Conservation (phyloP, 2,329 filamentous ascomycete species). For the Alternaria metachromatica region DNA sequence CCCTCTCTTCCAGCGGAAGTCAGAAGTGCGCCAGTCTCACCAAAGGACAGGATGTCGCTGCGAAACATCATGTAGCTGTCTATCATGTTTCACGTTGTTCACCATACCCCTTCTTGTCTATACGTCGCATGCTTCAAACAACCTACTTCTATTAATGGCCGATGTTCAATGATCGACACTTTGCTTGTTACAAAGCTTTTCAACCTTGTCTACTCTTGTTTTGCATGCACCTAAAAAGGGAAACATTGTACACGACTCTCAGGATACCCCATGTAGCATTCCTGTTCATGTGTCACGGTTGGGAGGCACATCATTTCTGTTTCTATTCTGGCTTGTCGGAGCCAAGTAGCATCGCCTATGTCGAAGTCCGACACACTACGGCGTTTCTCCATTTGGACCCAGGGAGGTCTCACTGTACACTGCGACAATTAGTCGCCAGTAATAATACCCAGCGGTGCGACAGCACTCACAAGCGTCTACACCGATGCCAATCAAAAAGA, state of each 20-base stretch:
- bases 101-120: constrained; percentile 32
- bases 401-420: constrained; percentile 2
- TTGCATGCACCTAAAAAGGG: constrained; percentile 17
- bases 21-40: constrained; percentile 43
- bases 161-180: constrained; percentile 13
- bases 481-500: constrained; percentile 5
- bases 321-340: constrained; percentile 5
- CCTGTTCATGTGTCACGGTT: constrained; percentile 2
- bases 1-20: constrained; percentile 26
- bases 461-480: constrained; percentile 6
- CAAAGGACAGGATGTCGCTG: constrained; percentile 44
- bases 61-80: constrained; percentile 42
- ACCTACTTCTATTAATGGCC: constrained; percentile 25
- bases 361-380: constrained; percentile 13
- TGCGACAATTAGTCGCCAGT: constrained; percentile 9
- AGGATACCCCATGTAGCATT: constrained; percentile 24
- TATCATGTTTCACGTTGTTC: constrained; percentile 28
- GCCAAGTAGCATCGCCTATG: constrained; percentile 3
- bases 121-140: constrained; percentile 17
- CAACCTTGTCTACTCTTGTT: constrained; percentile 9
- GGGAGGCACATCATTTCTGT: neutral
- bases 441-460: constrained; percentile 22
- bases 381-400: neutral
- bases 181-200: constrained; percentile 16
- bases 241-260: constrained; percentile 15